Evolutionary conservation across 2,329 filamentous ascomycete species (phyloP).

Genomic region (Emergomyces orientalis): DNA sequence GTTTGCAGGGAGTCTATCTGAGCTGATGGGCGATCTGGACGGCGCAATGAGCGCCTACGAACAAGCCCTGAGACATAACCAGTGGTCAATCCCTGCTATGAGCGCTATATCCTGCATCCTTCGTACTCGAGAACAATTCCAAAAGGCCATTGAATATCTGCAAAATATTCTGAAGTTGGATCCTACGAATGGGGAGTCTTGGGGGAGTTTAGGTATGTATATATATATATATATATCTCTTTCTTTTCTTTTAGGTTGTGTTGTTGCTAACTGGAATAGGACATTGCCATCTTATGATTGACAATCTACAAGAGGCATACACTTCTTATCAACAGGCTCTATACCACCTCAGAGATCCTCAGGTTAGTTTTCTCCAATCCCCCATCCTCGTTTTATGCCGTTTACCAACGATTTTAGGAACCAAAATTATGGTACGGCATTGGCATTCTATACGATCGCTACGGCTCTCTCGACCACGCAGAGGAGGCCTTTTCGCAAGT

Average conservation of each 20-base stretch:
- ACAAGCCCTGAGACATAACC: constrained; percentile 76
- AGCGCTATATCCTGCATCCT: constrained; percentile 88
- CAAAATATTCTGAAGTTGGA: constrained; percentile 87
- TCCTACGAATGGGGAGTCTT: constrained; percentile 81
- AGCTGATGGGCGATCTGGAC: constrained; percentile 79
- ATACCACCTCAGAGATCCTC: constrained; percentile 85
- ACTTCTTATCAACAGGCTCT: constrained; percentile 92
- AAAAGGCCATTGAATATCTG: constrained; percentile 86
- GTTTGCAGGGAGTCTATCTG: constrained; percentile 65
- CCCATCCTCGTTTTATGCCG: neutral
- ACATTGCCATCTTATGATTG: constrained; percentile 99
- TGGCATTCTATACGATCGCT: constrained; percentile 91
- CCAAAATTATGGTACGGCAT: constrained; percentile 99
- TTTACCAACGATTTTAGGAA: constrained; percentile 49
- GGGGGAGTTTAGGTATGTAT: constrained; percentile 77
- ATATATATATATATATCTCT: neutral
- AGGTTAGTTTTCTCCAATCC: constrained; percentile 47
- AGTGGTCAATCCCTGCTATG: constrained; percentile 82
- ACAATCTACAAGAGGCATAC: constrained; percentile 93
- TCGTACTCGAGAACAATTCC: constrained; percentile 84
- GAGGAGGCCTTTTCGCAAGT: constrained; percentile 98
- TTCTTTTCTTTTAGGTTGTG: neutral
- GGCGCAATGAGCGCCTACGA: constrained; percentile 87
- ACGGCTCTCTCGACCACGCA: constrained; percentile 91
- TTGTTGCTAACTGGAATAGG: constrained; percentile 43